phyloP scores from a whole-genome alignment of 352 stramenopile genomes.

The Halophytophthora polymorphica region DNA sequence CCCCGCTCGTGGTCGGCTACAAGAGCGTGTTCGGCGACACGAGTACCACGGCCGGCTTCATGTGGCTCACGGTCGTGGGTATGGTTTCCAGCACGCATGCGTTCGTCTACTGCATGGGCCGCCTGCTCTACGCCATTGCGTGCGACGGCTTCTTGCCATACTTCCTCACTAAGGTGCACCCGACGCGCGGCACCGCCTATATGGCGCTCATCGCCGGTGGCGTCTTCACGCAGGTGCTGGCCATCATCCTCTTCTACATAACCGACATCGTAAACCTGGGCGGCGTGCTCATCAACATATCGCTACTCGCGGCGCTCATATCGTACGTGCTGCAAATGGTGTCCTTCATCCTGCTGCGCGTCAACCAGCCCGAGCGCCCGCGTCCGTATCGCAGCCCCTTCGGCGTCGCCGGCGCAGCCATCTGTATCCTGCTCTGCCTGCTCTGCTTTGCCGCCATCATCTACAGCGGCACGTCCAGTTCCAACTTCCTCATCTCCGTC shows the following conservation, averaged over 20 bases:
- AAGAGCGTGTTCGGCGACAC: constrained; percentile 73
- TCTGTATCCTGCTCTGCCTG: constrained; percentile 43
- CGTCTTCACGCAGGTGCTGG: constrained; percentile 33
- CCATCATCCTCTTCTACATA: constrained; percentile 52
- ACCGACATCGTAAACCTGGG: constrained; percentile 58
- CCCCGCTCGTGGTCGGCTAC: constrained; percentile 58
- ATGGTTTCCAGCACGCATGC: constrained; percentile 62
- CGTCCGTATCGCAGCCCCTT: constrained; percentile 62
- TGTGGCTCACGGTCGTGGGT: constrained; percentile 59
- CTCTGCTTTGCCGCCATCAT: constrained; percentile 58
- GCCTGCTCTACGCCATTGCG: constrained; percentile 58
- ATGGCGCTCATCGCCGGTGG: constrained; percentile 43
- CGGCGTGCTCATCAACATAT: constrained; percentile 64
- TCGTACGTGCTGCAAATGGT: constrained; percentile 67
- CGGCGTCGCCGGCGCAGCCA: constrained; percentile 42
- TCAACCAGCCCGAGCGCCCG: constrained; percentile 40
- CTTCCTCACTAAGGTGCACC: constrained; percentile 51
- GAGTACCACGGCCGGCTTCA: constrained; percentile 51
- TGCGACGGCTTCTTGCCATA: constrained; percentile 54
- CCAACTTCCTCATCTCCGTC: constrained; percentile 60
- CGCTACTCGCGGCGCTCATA: constrained; percentile 54
- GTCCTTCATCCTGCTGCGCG: constrained; percentile 57
- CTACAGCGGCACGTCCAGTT: constrained; percentile 50
- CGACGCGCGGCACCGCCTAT: constrained; percentile 42
- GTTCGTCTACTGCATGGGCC: constrained; percentile 73